A percentile compares a stretch with the other conserved stretches of the same genome.
These are phyloP conservation scores for Prunus campanulata DNA, from an alignment of 306 rosid species.

Conservation along the genomic window DNA sequence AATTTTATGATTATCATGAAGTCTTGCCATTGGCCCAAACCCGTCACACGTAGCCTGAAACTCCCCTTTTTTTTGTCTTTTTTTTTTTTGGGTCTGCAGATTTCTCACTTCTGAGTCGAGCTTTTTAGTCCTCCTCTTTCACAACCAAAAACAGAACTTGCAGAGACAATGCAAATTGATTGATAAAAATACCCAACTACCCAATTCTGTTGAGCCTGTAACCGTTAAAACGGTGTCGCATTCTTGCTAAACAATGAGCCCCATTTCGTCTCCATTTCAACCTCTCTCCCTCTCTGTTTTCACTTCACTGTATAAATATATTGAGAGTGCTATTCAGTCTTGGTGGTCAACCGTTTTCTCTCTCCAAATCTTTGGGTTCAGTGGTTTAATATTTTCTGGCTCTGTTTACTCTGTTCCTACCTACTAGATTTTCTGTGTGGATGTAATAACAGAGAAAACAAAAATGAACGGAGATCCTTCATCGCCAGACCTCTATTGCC, in stretches of 20 bases:
- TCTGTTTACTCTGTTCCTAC: neutral
- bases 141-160: slow-evolving; percentile 4
- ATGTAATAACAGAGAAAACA: neutral
- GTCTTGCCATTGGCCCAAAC: too few species aligned
- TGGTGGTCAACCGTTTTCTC: slow-evolving; percentile 23
- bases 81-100: too few species aligned
- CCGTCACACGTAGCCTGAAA: too few species aligned
- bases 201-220: slow-evolving; percentile 28
- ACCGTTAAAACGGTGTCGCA: slow-evolving; percentile 29
- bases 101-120: slow-evolving; percentile 24
- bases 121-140: slow-evolving; percentile 30
- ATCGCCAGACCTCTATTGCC: slow-evolving; percentile 41
- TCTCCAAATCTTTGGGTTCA: slow-evolving; percentile 14
- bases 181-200: slow-evolving; percentile 2
- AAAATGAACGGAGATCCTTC: slow-evolving; percentile 25
- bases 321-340: neutral
- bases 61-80: too few species aligned
- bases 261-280: slow-evolving; percentile 16
- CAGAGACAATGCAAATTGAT: slow-evolving; percentile 3
- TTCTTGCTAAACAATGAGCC: slow-evolving; percentile 30
- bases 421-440: slow-evolving; percentile 14
- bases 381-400: slow-evolving; percentile 1
- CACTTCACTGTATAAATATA: too few species aligned
- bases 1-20: too few species aligned
- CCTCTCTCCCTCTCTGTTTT: slow-evolving; percentile 1